phyloP scores from a whole-genome alignment of 441 rosid genomes.

The Adansonia madagascariensis region DNA sequence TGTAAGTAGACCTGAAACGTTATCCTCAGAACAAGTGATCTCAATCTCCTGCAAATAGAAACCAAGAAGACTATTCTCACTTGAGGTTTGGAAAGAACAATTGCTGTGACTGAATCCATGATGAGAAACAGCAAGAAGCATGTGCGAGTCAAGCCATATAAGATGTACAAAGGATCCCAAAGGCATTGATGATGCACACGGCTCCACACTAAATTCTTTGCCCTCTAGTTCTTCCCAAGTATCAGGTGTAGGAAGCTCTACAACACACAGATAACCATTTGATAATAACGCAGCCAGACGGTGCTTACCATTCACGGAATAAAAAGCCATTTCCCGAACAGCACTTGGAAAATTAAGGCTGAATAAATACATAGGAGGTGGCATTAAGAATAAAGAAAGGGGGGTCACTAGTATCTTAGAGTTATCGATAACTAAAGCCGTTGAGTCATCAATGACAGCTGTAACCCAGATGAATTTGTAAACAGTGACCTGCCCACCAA shows the following conservation, averaged over 20 bases:
- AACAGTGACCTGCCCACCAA: constrained; percentile 62
- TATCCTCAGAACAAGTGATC: constrained; percentile 69
- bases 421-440: constrained; percentile 78
- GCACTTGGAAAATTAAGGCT: constrained; percentile 67
- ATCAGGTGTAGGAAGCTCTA: constrained; percentile 72
- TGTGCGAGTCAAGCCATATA: constrained; percentile 70
- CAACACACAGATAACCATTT: constrained; percentile 69
- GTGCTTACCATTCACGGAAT: constrained; percentile 59
- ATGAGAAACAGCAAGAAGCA: constrained; percentile 74
- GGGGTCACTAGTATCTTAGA: constrained; percentile 78
- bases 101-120: constrained; percentile 51
- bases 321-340: constrained; percentile 65
- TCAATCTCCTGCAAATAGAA: constrained; percentile 73
- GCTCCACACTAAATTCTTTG: constrained; percentile 60
- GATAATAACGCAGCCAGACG: constrained; percentile 71
- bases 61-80: constrained; percentile 53
- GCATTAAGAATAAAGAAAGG: constrained; percentile 77
- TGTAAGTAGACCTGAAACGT: constrained; percentile 55
- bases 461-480: constrained; percentile 76
- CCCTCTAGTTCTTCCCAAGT: constrained; percentile 90
- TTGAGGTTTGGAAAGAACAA: constrained; percentile 34
- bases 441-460: constrained; percentile 78
- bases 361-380: constrained; percentile 84
- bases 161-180: constrained; percentile 73
- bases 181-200: constrained; percentile 48